Evolutionary conservation across 2,329 filamentous ascomycete genomes (phyloP), one percentile per base, ranked within the genome.

Genomic region (Coniochaeta sp.): DNA sequence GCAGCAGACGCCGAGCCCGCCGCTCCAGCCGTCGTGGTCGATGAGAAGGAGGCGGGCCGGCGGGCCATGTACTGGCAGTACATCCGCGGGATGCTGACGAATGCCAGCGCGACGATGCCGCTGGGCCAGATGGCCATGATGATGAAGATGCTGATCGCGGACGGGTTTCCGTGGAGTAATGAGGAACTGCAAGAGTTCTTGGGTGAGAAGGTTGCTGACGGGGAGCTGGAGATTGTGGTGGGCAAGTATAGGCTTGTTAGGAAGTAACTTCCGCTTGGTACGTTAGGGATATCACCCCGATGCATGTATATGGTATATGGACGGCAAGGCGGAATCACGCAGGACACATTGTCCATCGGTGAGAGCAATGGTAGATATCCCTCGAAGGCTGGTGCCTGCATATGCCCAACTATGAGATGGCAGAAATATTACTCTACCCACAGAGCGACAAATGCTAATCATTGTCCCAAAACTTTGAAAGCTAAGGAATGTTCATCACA

Each of bases 61-160:
- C 78, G 80, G 36, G 74, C 76, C 50, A 82, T 96, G 43, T 96
- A 97, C 74, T 91, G 90, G 85, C 89, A 93, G 68, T 98, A 96
- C 71, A 92, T 99, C 61, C 80, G 92, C 60, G 91, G 91, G 58
- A 98, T 99, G 95, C 77, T 99, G 74, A 97, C 91, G 63, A 97
- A 97, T 73, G 89, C 91, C 67, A 89, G 89, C 19, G 85, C 82
- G 19, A 75, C 89, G 31, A 95, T 97, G 90, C 88, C 90, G 58
- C 77, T 93, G 62, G 81, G 81, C 60, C 85, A 92, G 71, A 96
- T 99, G 65, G 82, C 87, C 9, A 96, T 93, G 88, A 97, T 98
- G 91, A 82, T 99, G 81, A 91, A 91, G 75, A 93, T 98, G 82
- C 83, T 93, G 61, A 86, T 97, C 58, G 85, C 90, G 0, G 91